Base-by-base conservation (phyloP, 2,329 filamentous ascomycete species). In the Venturia carpophila region DNA sequence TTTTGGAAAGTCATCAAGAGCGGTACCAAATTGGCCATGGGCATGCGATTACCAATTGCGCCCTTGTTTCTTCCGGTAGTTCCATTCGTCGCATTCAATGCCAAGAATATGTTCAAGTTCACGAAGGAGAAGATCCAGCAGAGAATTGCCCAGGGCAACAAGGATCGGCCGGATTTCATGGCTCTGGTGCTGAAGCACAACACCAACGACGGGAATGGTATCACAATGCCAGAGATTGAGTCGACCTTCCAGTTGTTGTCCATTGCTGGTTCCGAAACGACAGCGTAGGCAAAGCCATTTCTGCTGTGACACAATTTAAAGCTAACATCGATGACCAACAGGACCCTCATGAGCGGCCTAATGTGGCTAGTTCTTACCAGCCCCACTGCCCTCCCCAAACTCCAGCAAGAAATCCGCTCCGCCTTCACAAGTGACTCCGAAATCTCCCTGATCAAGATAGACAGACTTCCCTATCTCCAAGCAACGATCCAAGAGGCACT, bases 401-500 rank as follows among this genome's bases (percentile, higher is more conserved):
- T 64, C n/a, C 15, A 39, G n/a, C 10, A 24, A 11, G 65, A 66
- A 42, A 61, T 66, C 43, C 39, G 61, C 5, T 52, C 30, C 11
- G 17, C 34, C 47, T 64, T 64, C 49, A n/a, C 30, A 6, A 39
- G 13, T 49, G 63, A 64, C 49, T 34, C 34, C 39, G 49, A 60
- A 21, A 64, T 64, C 30, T 60, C 19, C n/a, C 21, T 64, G 24
- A 15, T 52, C n/a, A 60, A 66, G 47, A 19, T 61, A 43, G 60
- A 42, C 17, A 37, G 27, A 7, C 67, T 78, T 17, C 70, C 72
- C 1, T 82, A 80, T 67, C 71, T 81, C 65, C 73, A 77, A 47
- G 79, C 79, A 4, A 77, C 78, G 65, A 72, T 81, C 15, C 52
- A 79, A 63, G 80, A 82, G 70, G 76, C 74, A 1, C 70, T 82